phyloP scores from a whole-genome alignment of 1,284 basidiomycete genomes.

The Heterobasidion annosum region DNA sequence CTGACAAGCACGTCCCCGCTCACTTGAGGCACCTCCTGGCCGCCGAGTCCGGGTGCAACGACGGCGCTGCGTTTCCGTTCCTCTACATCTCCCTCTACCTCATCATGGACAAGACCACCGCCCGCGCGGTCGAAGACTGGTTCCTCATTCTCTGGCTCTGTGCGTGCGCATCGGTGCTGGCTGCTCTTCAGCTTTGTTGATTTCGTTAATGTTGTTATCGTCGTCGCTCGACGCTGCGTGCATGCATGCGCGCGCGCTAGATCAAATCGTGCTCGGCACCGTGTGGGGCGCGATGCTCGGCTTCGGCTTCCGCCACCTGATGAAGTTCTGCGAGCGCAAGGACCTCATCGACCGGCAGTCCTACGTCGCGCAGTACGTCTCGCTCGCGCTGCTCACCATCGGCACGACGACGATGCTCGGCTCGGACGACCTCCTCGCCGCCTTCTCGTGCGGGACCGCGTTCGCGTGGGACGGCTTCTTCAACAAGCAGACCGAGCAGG shows the following conservation, averaged over 20 bases:
- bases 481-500: constrained; percentile 91
- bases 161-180: constrained; percentile 27
- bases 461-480: constrained; percentile 99
- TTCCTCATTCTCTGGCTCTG: constrained; percentile 80
- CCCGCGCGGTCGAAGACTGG: constrained; percentile 72
- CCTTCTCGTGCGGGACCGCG: constrained; percentile 92
- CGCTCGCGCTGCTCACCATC: constrained; percentile 73
- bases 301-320: constrained; percentile 80
- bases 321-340: constrained; percentile 90
- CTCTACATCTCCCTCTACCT: constrained; percentile 91
- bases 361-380: constrained; percentile 73
- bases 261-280: constrained; percentile 79
- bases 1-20: constrained; percentile 95
- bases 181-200: not conserved
- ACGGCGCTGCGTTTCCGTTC: constrained; percentile 95
- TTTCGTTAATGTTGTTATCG: not conserved
- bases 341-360: constrained; percentile 95
- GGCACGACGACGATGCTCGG: constrained; percentile 82
- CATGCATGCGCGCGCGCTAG: constrained; percentile 23
- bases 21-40: constrained; percentile 89
- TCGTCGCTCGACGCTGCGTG: too few relatives aligned
- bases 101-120: constrained; percentile 60
- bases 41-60: constrained; percentile 91
- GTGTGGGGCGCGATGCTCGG: constrained; percentile 78
- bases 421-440: constrained; percentile 90